These are phyloP conservation scores for Myriangium duriaei DNA, from an alignment of 2,329 filamentous ascomycete genomes.

Conservation along the genomic window DNA sequence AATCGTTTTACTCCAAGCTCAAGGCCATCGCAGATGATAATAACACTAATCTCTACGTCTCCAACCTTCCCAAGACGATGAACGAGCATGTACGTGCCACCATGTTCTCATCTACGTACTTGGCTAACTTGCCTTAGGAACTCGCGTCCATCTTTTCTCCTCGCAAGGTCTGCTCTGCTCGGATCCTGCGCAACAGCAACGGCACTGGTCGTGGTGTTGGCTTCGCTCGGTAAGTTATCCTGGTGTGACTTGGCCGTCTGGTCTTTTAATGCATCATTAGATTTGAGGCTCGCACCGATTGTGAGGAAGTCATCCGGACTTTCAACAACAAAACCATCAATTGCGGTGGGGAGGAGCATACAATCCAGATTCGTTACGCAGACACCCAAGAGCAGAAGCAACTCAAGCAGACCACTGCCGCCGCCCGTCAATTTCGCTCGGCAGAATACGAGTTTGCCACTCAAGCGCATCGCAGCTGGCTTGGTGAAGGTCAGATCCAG, in stretches of 20 bases:
- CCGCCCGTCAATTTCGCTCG: constrained; percentile 87
- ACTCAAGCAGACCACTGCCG: constrained; percentile 88
- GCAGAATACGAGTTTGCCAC: constrained; percentile 60
- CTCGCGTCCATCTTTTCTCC: constrained; percentile 66
- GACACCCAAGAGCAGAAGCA: constrained; percentile 95
- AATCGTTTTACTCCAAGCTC: constrained; percentile 95
- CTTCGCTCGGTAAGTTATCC: constrained; percentile 67
- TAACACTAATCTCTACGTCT: constrained; percentile 96
- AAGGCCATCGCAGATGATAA: constrained; percentile 84
- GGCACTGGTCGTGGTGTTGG: constrained; percentile 94
- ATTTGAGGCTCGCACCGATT: constrained; percentile 79
- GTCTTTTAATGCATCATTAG: constrained; percentile 35
- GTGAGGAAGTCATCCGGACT: constrained; percentile 74
- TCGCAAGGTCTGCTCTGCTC: constrained; percentile 79
- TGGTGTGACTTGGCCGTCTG: constrained; percentile 2
- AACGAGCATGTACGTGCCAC: constrained; percentile 63
- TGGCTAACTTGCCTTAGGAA: constrained; percentile 40
- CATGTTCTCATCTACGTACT: background rate
- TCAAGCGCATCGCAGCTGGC: constrained; percentile 15
- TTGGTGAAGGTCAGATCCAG: constrained; percentile 1
- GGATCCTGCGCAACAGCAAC: constrained; percentile 83
- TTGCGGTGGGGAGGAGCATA: constrained; percentile 59
- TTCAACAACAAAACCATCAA: constrained; percentile 59
- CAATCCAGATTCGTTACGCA: constrained; percentile 89
- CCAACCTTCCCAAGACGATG: constrained; percentile 84